Evolutionary conservation across 2,329 filamentous ascomycete genomes (phyloP), one percentile per base, ranked within the genome.

Genomic region (Dactylellina leptospora): DNA sequence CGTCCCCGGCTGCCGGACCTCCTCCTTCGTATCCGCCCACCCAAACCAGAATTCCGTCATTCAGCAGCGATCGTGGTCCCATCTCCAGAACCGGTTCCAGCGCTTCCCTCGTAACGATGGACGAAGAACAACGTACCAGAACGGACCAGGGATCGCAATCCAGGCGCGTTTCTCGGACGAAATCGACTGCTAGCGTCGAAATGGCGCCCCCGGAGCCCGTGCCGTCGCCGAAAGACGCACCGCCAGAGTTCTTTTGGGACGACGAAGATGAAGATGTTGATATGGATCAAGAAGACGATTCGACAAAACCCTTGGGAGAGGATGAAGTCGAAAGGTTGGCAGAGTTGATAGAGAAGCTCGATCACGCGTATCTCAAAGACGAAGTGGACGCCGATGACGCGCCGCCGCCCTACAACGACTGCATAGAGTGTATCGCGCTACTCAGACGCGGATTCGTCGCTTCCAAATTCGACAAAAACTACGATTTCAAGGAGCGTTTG

Each of bases 401-500:
- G 1, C 59, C 69, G 13, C 69, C 69, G 23, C 54, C 53, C n/a
- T 73, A 64, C 27, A 45, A 27, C n/a, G 69, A 73, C 51, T 61
- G 54, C 20, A 53, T 53, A 11, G 69, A 73, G 20, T 73, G 69
- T 22, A 66, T 73, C n/a, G 48, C 11, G 4, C 23, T 73, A 25
- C 40, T 73, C n/a, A 44, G 69, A 27, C 69, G 69, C 20, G 69
- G 69, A 38, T 73, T 64, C 38, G 54, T 66, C n/a, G 69, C 60
- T 3, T 64, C 69, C 4, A 73, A 73, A 36, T 66, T 64, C 10
- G 47, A 48, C 33, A 38, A 56, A 23, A 40, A 59, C 8, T 73
- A 69, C 33, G 60, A 58, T 18, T 70, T 75, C 10, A 70, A 74
- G 42, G 62, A 59, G 22, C 74, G 76, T 33, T 59, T 77, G 47